These are phyloP conservation scores for Kluyveromyces siamensis DNA, from an alignment of 805 yeast genomes.

Conservation along the genomic window DNA sequence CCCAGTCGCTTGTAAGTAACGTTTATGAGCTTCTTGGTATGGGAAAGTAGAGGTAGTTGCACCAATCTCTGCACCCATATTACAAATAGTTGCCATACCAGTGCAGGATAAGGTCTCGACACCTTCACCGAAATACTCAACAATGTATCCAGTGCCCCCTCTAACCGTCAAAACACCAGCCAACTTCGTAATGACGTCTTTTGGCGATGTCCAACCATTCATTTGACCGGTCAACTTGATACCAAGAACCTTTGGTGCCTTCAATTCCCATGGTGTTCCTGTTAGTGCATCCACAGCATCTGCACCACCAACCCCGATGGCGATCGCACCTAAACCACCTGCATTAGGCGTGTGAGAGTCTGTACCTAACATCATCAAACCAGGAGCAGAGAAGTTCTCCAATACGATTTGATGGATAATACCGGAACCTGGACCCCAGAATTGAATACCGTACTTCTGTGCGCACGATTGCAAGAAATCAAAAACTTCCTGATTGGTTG, in stretches of 20 bases:
- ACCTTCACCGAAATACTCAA: conserved; percentile 96
- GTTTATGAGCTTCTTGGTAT: conserved; percentile 68
- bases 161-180: conserved; percentile 92
- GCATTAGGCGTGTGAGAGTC: conserved; percentile 99
- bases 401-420: conserved; percentile 96
- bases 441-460: conserved; percentile 90
- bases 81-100: conserved; percentile 99
- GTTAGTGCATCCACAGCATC: conserved; percentile 98
- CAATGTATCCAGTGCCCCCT: conserved; percentile 96
- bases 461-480: conserved; percentile 91
- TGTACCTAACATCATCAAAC: conserved; percentile 94
- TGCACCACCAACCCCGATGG: conserved; percentile 99
- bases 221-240: conserved; percentile 84
- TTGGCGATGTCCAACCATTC: conserved; percentile 94
- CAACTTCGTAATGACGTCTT: conserved; percentile 86
- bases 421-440: conserved; percentile 99
- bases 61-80: conserved; percentile 99
- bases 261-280: conserved; percentile 97
- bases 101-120: conserved; percentile 84
- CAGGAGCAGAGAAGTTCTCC: conserved; percentile 96
- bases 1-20: conserved; percentile 76
- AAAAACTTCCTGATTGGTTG: conserved; percentile 88
- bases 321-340: conserved; percentile 97
- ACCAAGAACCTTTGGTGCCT: conserved; percentile 93
- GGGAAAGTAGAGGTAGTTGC: conserved; percentile 98